Evolutionary conservation across 1,139 yeast species (phyloP).

Genomic region (Kazachstania sp.): DNA sequence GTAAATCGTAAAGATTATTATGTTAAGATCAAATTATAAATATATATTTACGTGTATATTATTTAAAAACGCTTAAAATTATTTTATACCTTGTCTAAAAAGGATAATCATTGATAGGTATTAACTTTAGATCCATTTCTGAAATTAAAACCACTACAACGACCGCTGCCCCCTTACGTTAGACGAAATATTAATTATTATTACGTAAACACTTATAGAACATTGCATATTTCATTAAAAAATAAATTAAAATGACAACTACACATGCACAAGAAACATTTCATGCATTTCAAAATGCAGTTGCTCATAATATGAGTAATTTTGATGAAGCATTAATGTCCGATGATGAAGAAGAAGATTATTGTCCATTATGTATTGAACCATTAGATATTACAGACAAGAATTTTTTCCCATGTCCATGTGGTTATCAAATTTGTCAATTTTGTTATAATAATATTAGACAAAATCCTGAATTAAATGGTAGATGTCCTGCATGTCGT

Average conservation of each 20-base stretch:
- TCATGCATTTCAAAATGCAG: constrained; percentile 9
- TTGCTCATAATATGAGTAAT: constrained; percentile 16
- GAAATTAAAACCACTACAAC: too few species aligned
- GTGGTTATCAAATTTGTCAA: constrained; percentile 98
- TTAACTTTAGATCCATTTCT: too few species aligned
- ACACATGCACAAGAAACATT: constrained; percentile 7
- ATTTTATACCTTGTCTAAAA: too few species aligned
- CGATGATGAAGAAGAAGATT: constrained; percentile 33
- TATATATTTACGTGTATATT: too few species aligned
- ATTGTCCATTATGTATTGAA: constrained; percentile 87
- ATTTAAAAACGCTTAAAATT: too few species aligned
- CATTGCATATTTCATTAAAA: neutral
- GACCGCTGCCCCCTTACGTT: too few species aligned
- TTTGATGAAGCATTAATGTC: constrained; percentile 29
- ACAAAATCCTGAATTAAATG: constrained; percentile 89
- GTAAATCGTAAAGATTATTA: too few species aligned
- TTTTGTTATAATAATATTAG: constrained; percentile 95
- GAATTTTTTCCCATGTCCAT: constrained; percentile 97
- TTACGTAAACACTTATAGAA: neutral
- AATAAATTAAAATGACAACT: constrained; percentile 5
- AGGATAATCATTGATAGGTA: too few species aligned
- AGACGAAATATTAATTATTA: too few species aligned
- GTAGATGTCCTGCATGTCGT: constrained; percentile 97
- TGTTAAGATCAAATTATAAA: too few species aligned
- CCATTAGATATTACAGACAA: constrained; percentile 95